Evolutionary conservation across 2,329 filamentous ascomycete species (phyloP).

Genomic region (Xylariaceae sp.): DNA sequence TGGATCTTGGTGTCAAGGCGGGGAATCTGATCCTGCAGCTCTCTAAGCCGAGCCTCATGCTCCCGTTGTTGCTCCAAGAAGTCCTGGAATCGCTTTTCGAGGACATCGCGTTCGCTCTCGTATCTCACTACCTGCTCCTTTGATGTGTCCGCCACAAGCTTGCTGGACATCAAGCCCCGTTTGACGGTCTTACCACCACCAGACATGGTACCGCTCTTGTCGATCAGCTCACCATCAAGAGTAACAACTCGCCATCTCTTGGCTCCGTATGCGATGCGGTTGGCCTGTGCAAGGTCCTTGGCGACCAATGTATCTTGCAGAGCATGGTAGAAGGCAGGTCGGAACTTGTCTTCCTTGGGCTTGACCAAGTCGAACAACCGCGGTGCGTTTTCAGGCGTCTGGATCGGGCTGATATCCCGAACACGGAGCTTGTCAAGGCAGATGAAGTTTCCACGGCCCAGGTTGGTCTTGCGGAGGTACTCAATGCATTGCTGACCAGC

Average conservation of each 20-base stretch:
- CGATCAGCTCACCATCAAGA: constrained; percentile 88
- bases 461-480: constrained; percentile 93
- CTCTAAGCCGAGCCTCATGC: constrained; percentile 66
- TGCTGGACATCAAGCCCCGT: constrained; percentile 93
- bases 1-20: constrained; percentile 84
- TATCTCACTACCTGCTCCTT: constrained; percentile 86
- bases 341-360: constrained; percentile 80
- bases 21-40: constrained; percentile 73
- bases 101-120: constrained; percentile 76
- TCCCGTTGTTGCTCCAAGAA: constrained; percentile 82
- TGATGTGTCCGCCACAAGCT: constrained; percentile 77
- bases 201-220: constrained; percentile 98
- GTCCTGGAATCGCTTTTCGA: constrained; percentile 76
- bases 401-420: constrained; percentile 71
- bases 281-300: constrained; percentile 87
- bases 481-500: constrained; percentile 97
- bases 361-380: constrained; percentile 89
- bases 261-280: constrained; percentile 91
- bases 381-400: constrained; percentile 87
- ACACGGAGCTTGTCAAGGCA: constrained; percentile 80
- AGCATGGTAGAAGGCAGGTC: constrained; percentile 89
- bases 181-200: constrained; percentile 89
- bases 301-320: constrained; percentile 94
- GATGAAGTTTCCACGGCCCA: constrained; percentile 95
- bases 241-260: constrained; percentile 95